Evolutionary conservation across 2,329 filamentous ascomycete species (phyloP).

Genomic region (Calonectria pseudoreteaudii): DNA sequence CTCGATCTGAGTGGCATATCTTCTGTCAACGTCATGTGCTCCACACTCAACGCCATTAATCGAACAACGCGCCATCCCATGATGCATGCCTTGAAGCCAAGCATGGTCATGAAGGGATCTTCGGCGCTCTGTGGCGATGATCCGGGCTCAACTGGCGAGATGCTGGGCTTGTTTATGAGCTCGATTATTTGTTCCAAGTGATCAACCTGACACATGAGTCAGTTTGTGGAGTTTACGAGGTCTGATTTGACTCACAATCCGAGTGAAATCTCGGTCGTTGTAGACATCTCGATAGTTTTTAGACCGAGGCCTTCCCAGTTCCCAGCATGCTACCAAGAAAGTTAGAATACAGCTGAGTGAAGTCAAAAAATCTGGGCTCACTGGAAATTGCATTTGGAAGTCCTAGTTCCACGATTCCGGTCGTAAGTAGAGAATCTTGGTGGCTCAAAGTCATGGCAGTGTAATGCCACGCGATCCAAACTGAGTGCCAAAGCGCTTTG

Average conservation of each 20-base stretch:
- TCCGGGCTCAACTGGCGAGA: neutral
- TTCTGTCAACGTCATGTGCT: conserved; percentile 6
- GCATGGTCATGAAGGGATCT: conserved; percentile 25
- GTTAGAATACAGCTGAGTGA: neutral
- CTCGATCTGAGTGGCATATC: conserved; percentile 8
- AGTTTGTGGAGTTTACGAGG: neutral
- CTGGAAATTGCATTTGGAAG: conserved; percentile 22
- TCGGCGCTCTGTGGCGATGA: conserved; percentile 5
- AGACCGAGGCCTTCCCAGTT: conserved; percentile 22
- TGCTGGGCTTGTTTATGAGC: conserved; percentile 8
- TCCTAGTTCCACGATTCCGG: conserved; percentile 22
- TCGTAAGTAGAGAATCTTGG: conserved; percentile 24
- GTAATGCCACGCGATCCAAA: conserved; percentile 27
- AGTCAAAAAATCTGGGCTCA: neutral
- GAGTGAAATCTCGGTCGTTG: conserved; percentile 20
- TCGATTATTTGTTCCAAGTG: conserved; percentile 23
- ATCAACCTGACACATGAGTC: conserved; percentile 7
- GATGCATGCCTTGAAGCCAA: conserved; percentile 22
- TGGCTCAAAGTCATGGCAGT: conserved; percentile 24
- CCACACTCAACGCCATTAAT: conserved; percentile 19
- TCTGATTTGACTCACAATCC: neutral
- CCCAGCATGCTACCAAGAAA: conserved; percentile 10
- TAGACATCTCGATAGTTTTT: conserved; percentile 24
- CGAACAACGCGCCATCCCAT: conserved; percentile 27
- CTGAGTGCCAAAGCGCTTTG: conserved; percentile 21